phyloP scores from a whole-genome alignment of 129 eudicot genomes.

The Helichrysum umbraculigerum region DNA sequence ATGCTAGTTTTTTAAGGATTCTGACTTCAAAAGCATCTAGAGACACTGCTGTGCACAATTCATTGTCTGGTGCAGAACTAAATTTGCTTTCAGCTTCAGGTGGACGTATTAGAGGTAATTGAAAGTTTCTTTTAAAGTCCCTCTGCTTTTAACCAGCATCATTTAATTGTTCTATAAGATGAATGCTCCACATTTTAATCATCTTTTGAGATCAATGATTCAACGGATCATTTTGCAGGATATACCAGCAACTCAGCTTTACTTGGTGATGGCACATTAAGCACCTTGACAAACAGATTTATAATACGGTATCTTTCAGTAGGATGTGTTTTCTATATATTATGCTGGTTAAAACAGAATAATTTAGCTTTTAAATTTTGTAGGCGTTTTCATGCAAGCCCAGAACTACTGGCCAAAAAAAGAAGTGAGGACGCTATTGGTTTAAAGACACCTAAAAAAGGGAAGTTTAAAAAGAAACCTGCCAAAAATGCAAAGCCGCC shows the following conservation, averaged over 20 bases:
- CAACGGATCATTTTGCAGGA: no score
- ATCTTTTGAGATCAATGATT: no score
- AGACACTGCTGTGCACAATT: constrained; percentile 23
- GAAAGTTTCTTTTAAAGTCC: background rate
- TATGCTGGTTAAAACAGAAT: background rate
- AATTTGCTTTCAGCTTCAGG: constrained; percentile 33
- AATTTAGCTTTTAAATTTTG: background rate
- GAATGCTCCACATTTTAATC: background rate
- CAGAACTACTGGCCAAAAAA: constrained; percentile 46
- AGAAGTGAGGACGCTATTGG: constrained; percentile 46
- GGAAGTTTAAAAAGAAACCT: constrained; percentile 62
- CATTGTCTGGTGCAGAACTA: constrained; percentile 18
- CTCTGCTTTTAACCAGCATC: background rate
- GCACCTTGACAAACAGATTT: constrained; percentile 1
- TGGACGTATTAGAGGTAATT: constrained; percentile 40
- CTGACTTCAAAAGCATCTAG: constrained; percentile 32
- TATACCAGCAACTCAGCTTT: constrained; percentile 27
- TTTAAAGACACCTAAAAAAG: constrained; percentile 45
- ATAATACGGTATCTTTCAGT: constrained; percentile 32
- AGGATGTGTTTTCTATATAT: background rate
- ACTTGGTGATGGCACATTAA: constrained; percentile 26
- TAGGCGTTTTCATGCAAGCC: constrained; percentile 69
- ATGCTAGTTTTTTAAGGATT: constrained; percentile 45
- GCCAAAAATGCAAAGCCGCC: constrained; percentile 52
- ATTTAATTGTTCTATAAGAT: background rate